These are phyloP conservation scores for Talaromyces nanjingensis DNA, from an alignment of 495 filamentous ascomycete genomes.

Conservation along the genomic window DNA sequence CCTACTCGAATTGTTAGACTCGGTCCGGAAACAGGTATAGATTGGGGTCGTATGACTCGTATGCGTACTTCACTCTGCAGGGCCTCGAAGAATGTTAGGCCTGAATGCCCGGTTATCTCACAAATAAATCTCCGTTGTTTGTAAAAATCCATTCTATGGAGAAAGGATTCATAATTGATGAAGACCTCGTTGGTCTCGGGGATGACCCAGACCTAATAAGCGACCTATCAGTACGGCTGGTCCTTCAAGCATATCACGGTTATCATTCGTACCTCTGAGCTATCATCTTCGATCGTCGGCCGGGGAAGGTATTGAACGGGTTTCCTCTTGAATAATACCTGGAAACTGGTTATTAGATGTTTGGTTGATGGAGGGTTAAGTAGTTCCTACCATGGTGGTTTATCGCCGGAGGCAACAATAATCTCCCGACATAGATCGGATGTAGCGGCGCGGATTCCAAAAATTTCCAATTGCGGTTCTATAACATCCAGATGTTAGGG, in stretches of 20 bases:
- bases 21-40: background rate
- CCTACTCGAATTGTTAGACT: conserved; percentile 36
- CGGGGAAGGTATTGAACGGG: conserved; percentile 75
- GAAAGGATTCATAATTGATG: conserved; percentile 78
- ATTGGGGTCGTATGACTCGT: background rate
- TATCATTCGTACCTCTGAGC: conserved; percentile 57
- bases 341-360: background rate
- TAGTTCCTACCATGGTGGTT: conserved; percentile 30
- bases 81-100: conserved; percentile 89
- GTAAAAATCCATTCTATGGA: conserved; percentile 86
- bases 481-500: background rate
- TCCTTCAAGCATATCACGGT: background rate
- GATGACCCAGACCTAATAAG: conserved; percentile 79
- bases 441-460: background rate
- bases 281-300: conserved; percentile 70
- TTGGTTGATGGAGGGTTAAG: background rate
- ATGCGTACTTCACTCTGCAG: conserved; percentile 80
- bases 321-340: conserved; percentile 97
- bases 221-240: background rate
- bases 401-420: conserved; percentile 8
- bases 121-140: conserved; percentile 91
- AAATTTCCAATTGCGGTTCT: background rate
- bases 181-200: conserved; percentile 87
- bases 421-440: conserved; percentile 1
- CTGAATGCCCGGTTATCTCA: conserved; percentile 89